Base-by-base conservation (phyloP, 1,284 basidiomycete genomes). In the Puccinia hordei region DNA sequence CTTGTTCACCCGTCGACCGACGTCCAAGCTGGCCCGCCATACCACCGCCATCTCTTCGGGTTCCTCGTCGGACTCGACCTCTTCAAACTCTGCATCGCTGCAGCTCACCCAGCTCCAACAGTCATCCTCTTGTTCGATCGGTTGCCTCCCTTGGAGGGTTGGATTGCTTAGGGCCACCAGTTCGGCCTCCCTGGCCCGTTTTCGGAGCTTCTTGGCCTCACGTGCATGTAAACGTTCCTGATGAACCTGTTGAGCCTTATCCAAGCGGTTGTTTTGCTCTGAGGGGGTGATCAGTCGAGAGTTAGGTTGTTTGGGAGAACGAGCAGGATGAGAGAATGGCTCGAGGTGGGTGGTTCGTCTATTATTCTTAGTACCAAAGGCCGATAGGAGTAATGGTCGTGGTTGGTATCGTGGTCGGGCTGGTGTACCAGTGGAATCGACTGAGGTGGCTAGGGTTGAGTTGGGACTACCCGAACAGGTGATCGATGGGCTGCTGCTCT, bases 71-170 rank as follows among this genome's bases (percentile, higher is more conserved):
- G 41, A 35, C 15, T 76, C 41, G n/a, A 61, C 53, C 17, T 74
- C 2, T 8, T 46, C 41, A 65, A 5, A n/a, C n/a, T n/a, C 41
- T 1, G 24, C 38, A 76, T 65, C 57, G 44, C 53, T 59, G 44
- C 22, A n/a, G 65, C 74, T 76, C 4, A 76, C 27, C 74, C 74
- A 76, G 65, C 59, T 65, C 74, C 74, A 74, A 61, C 38, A 41
- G 59, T 74, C 57, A 35, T 74, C 73, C 24, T 74, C 73, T 13
- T 61, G 30, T 61, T 27, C 12, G 49, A 35, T 24, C 27, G 24
- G 19, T n/a, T n/a, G n/a, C n/a, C n/a, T n/a, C n/a, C n/a, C n/a
- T n/a, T n/a, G n/a, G n/a, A n/a, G n/a, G n/a, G n/a, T n/a, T n/a
- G n/a, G n/a, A n/a, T n/a, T n/a, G n/a, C n/a, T n/a, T n/a, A n/a